Evolutionary conservation across 2,329 filamentous ascomycete species (phyloP), one percentile per base, ranked within the genome.

Genomic region (Periglandula ipomoeae): DNA sequence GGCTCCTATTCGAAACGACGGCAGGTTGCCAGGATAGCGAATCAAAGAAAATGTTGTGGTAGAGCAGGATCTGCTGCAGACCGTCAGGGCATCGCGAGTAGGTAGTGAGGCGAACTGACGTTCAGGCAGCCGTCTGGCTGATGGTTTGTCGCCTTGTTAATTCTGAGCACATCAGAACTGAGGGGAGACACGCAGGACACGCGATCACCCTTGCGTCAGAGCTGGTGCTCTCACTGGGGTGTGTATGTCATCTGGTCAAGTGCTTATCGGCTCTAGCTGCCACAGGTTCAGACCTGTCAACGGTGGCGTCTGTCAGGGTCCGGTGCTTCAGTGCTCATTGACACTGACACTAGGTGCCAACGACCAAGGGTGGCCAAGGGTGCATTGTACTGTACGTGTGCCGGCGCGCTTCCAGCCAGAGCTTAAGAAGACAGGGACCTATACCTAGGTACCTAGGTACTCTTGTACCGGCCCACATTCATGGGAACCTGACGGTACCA

Each of bases 131-230:
- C 30, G 10, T 15, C 30, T 32, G 30, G 30, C 11, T 11, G 5
- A 17, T 13, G 17, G 19, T 23, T 42, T 38, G 40, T 19, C 24
- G 15, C 15, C 40, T 43, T n/a, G n/a, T n/a, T 19, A 5, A 9
- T 27, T 27, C 24, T 13, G 15, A 23, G 19, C 13, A 5, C 7
- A 5, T 41, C n/a, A 10, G 23, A 30, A 20, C 10, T 35, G 23
- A 35, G 30, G 34, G 44, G 38, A 26, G 37, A 19, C 7, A 39
- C 23, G 19, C 9, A 7, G 17, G 30, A 19, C 43, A n/a, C 10
- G 43, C 13, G 42, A 46, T 44, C 30, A 45, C 50, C 39, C 55
- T 57, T 52, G 53, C 49, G 53, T 53, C 52, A 50, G 49, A 17
- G 22, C 30, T 23, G n/a, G 26, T 19, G 7, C 5, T 9, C 43